Evolutionary conservation across 768 basidiomycete genomes (phyloP), one percentile per base, ranked within the genome.

Genomic region (Suillus decipiens): DNA sequence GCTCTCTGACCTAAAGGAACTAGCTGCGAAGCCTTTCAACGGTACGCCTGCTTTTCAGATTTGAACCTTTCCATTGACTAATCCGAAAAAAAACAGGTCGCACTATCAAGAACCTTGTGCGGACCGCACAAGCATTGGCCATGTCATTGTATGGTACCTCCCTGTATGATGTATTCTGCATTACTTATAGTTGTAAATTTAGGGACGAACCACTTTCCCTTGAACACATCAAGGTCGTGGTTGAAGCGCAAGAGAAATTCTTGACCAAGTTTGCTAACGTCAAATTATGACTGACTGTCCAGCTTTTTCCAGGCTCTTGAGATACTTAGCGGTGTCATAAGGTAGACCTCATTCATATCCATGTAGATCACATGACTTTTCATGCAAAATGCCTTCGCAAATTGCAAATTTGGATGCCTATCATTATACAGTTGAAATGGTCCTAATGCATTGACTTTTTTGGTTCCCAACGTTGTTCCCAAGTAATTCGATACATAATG

Each of bases 61-160:
- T 14, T 33, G 17, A 6, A 11, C 5, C 1, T 54, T 41, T 33
- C 47, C 28, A 11, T 28, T 57, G 14, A 41, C 24, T 24, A 24
- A 5, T 24, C 11, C 28, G 17, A 15, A n/a, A 14, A 55, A 37
- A 12, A 45, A 31, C 31, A 68, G 72, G 74, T 11, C 65, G 70
- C 4, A 68, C 68, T 2, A 76, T 75, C 67, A 76, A 76, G 68
- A 76, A 76, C 42, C 62, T 71, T 43, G 74, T 75, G 34, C 68
- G 75, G 5, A 75, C 74, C 7, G 72, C 75, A 3, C 73, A 74
- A 56, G 72, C 74, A 5, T 66, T 75, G 22, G 71, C 75, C 5
- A 59, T 73, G 2, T 67, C 72, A 14, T 43, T 48, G 72, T 73
- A 43, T 34, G 72, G 63, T 3, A 39, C 51, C 1, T 43, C 10